Evolutionary conservation across 2,329 filamentous ascomycete genomes (phyloP), one percentile per base, ranked within the genome.

Genomic region (Venturiaceae sp.): DNA sequence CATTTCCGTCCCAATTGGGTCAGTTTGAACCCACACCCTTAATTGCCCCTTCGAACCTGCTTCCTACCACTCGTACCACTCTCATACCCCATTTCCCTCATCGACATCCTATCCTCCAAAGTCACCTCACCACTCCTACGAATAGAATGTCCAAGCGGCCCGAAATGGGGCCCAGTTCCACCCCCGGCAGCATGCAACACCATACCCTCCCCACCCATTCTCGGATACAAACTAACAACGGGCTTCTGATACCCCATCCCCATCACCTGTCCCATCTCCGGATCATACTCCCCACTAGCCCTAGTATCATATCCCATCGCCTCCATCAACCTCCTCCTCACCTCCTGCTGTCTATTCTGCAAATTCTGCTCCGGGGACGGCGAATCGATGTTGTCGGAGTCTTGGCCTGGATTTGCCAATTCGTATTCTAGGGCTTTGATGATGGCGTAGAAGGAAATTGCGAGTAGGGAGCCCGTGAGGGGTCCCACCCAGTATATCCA

Each of bases 401-500:
- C 58, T 23, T 59, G 58, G 9, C 58, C 58, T 14, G 63, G 63
- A 44, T 67, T 65, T 5, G 59, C 64, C 55, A 64, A 62, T 60
- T 66, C 63, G 50, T 66, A 65, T 52, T 66, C 64, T 37, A 65
- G 44, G 14, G 63, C 60, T 60, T 66, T 67, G 61, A 66, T 65
- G 37, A 67, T 61, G 33, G 57, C 61, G 55, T 66, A 66, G 26
- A 67, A 65, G 3, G 44, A 37, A 3, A 64, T 61, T 0, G 65
- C 65, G 26, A 64, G 64, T 3, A 60, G 23, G n/a, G 55, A 59
- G 30, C 59, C 59, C 11, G 34, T 19, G 16, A 30, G 8, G 2
- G 59, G 59, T 5, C 59, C 59, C 23, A 55, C 34, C 59, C 59
- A 76, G 60, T 76, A 76, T 2, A 76, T 71, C 63, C 73, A 76